Conservation (phyloP, 441 rosid genomes). For the Populus tomentosa region DNA sequence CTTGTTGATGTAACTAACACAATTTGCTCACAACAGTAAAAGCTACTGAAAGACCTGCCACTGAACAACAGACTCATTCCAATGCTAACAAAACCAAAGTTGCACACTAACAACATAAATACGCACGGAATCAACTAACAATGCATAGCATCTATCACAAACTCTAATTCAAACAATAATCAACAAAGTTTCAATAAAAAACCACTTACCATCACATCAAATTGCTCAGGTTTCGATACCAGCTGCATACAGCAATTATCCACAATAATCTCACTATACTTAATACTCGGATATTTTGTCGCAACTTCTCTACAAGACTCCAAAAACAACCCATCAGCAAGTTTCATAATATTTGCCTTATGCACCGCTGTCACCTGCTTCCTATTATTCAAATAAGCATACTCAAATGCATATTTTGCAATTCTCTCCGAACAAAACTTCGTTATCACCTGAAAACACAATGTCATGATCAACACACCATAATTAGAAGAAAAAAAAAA, state of each 20-base stretch:
- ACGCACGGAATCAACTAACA: too few relatives aligned
- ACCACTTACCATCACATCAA: conserved; percentile 85
- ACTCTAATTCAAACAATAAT: neutral
- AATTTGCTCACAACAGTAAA: too few relatives aligned
- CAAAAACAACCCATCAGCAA: conserved; percentile 94
- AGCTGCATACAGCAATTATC: conserved; percentile 99
- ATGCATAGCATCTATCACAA: neutral
- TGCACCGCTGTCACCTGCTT: conserved; percentile 97
- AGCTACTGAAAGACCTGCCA: too few relatives aligned
- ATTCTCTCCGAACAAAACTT: conserved; percentile 97
- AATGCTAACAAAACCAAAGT: too few relatives aligned
- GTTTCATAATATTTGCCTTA: conserved; percentile 96
- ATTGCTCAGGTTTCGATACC: conserved; percentile 95
- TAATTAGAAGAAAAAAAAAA: neutral
- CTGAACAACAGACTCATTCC: too few relatives aligned
- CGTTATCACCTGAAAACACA: conserved; percentile 68
- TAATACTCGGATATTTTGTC: conserved; percentile 73
- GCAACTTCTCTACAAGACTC: conserved; percentile 96
- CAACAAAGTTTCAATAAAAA: neutral
- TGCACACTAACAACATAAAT: too few relatives aligned
- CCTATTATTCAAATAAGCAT: conserved; percentile 89
- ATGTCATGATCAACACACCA: conserved; percentile 6
- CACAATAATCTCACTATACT: conserved; percentile 84
- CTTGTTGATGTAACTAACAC: too few relatives aligned
- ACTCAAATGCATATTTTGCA: conserved; percentile 94